Evolutionary conservation across 495 filamentous ascomycete species (phyloP).

Genomic region (Podospora tetraspora): DNA sequence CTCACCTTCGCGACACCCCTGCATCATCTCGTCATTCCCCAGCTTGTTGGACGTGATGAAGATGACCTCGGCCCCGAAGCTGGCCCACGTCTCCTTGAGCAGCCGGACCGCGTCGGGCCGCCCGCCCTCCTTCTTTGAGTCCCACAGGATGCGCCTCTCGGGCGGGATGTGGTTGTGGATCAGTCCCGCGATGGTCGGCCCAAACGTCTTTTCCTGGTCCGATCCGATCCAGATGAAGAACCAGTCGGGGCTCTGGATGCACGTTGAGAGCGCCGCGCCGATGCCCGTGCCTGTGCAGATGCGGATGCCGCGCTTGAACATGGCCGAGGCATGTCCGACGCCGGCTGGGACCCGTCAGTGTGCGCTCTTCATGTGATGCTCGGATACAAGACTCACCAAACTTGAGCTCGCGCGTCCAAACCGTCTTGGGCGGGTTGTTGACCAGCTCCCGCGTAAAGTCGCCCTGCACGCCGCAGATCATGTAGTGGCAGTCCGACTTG

Average conservation of each 20-base stretch:
- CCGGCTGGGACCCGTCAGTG: constrained; percentile 33
- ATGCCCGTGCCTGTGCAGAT: constrained; percentile 44
- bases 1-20: constrained; percentile 38
- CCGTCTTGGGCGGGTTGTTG: constrained; percentile 35
- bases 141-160: constrained; percentile 44
- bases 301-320: constrained; percentile 44
- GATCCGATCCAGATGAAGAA: constrained; percentile 46
- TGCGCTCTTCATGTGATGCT: neutral
- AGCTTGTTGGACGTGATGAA: constrained; percentile 45
- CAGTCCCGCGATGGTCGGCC: constrained; percentile 38
- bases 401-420: constrained; percentile 44
- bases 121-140: constrained; percentile 43
- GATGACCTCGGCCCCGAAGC: constrained; percentile 43
- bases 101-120: constrained; percentile 39
- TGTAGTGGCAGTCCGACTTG: constrained; percentile 36
- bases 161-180: constrained; percentile 42
- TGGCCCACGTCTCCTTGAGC: constrained; percentile 39
- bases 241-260: constrained; percentile 42
- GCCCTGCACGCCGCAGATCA: constrained; percentile 45
- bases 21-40: constrained; percentile 46
- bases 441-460: constrained; percentile 41
- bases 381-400: constrained; percentile 31
- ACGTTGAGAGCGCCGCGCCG: constrained; percentile 41
- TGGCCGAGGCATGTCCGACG: constrained; percentile 41
- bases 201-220: constrained; percentile 42